phyloP scores from a whole-genome alignment of 2,329 filamentous ascomycete genomes.

The Didymella exigua region DNA sequence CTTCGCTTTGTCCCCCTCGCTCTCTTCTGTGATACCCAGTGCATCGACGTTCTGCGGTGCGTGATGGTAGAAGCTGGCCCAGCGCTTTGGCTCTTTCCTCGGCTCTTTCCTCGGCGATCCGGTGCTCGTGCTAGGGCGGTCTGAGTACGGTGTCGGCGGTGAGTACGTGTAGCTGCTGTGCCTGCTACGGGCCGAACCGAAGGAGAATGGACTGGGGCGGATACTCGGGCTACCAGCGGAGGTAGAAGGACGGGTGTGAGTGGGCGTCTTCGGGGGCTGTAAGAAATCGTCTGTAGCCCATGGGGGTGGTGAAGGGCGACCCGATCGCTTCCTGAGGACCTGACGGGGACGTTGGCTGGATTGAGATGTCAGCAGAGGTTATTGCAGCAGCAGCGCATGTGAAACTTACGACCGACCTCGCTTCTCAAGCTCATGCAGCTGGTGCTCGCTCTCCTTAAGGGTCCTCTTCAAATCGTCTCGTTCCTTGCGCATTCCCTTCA shows the following conservation, averaged over 20 bases:
- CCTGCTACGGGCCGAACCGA: conserved; percentile 17
- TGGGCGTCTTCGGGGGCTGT: conserved; percentile 11
- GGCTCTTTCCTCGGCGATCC: conserved; percentile 9
- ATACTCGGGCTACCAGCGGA: conserved; percentile 10
- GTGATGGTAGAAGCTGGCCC: conserved; percentile 11
- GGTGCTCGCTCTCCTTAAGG: conserved; percentile 39
- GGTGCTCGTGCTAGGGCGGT: conserved; percentile 15
- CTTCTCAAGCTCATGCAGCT: conserved; percentile 40
- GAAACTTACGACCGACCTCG: conserved; percentile 12
- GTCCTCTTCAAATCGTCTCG: conserved; percentile 39
- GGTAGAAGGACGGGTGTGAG: conserved; percentile 18
- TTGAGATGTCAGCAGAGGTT: background rate
- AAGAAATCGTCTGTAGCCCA: conserved; percentile 12
- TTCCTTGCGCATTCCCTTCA: conserved; percentile 41
- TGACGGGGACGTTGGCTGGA: conserved; percentile 22
- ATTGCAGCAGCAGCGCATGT: background rate
- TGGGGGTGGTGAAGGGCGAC: conserved; percentile 8
- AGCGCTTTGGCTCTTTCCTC: conserved; percentile 8
- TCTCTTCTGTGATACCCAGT: conserved; percentile 8
- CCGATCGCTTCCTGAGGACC: conserved; percentile 24
- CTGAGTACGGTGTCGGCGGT: conserved; percentile 8
- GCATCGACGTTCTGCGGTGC: conserved; percentile 5
- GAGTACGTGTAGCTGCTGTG: conserved; percentile 18
- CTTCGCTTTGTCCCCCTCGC: background rate
- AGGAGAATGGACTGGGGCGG: conserved; percentile 13